phyloP scores from a whole-genome alignment of 2,329 filamentous ascomycete genomes.

The Pseudogymnoascus pannorum region DNA sequence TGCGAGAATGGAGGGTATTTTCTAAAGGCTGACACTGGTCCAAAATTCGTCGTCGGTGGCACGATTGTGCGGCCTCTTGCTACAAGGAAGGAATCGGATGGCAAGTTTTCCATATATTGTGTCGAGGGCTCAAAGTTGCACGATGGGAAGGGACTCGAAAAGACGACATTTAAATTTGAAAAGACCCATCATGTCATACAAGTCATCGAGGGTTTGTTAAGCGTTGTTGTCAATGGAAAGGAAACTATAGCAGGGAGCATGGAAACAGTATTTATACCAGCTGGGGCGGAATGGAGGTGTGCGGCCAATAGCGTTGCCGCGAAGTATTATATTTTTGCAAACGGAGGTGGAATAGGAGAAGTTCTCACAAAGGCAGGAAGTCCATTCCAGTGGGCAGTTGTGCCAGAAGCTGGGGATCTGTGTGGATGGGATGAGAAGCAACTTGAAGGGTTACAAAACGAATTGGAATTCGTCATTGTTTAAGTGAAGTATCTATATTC shows the following conservation, averaged over 20 bases:
- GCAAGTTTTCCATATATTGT: constrained; percentile 45
- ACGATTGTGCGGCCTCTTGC: constrained; percentile 42
- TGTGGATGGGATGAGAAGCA: neutral
- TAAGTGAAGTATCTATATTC: neutral
- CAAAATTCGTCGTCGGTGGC: constrained; percentile 39
- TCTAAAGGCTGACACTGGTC: constrained; percentile 42
- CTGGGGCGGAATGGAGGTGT: constrained; percentile 18
- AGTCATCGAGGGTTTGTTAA: constrained; percentile 40
- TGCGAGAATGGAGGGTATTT: constrained; percentile 39
- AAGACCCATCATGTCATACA: constrained; percentile 46
- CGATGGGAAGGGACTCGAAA: constrained; percentile 28
- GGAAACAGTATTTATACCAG: constrained; percentile 23
- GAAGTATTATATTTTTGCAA: constrained; percentile 23
- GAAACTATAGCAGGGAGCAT: constrained; percentile 13
- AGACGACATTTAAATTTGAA: constrained; percentile 36
- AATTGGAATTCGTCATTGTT: neutral
- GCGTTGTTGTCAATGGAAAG: constrained; percentile 33
- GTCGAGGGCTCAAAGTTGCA: constrained; percentile 40
- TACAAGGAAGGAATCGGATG: constrained; percentile 39
- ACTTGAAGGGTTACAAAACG: neutral
- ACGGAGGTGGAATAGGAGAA: constrained; percentile 23
- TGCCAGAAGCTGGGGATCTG: constrained; percentile 14
- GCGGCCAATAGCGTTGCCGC: constrained; percentile 17
- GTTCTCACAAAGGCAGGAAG: constrained; percentile 16
- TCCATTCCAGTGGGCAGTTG: constrained; percentile 14